Base-by-base conservation (phyloP, 768 basidiomycete species). In the Paxillus ammoniavirescens region DNA sequence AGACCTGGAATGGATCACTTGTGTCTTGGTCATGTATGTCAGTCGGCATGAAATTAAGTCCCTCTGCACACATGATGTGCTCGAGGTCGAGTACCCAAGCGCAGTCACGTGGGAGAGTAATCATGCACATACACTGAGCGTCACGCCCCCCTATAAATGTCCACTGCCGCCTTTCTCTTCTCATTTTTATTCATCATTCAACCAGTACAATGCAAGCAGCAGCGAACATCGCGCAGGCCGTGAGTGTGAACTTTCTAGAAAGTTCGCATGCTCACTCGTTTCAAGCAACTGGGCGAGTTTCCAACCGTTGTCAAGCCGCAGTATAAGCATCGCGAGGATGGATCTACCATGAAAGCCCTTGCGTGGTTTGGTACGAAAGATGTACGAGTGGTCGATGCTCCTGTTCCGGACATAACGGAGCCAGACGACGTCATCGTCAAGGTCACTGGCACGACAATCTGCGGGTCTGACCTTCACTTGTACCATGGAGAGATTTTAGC, bases 381-480 rank as follows among this genome's bases (percentile, higher is more conserved):
- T 56, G 81, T 75, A 47, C 59, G 68, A 38, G 56, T 81, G 53
- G 68, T 78, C 56, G 77, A 81, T 41, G 75, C 74, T 2, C 75
- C 77, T 14, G 72, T 81, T 45, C 81, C 80, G 2, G 82, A 82
- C 52, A 80, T 91, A 61, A 84, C 81, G 2, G 82, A 89, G 55
- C 80, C 82, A n/a, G 79, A 84, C 61, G 89, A 93, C 59, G 84
- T 91, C 49, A 82, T 91, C 50, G 61, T 91, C 50, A 80, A 82
- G 67, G 82, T 90, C 4, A 91, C 89, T 18, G 89, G 88, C 0
- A 83, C 84, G 0, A 91, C 87, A 15, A 82, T 88, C 45, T 88
- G 86, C 58, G 84, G 88, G 5, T 83, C 80, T 5, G 83, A 86
- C 62, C 69, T 86, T 15, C 21, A 21, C 21, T 65, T 86, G 41